Conservation (phyloP, 768 basidiomycete genomes). For the Tricholoma matsutake region DNA sequence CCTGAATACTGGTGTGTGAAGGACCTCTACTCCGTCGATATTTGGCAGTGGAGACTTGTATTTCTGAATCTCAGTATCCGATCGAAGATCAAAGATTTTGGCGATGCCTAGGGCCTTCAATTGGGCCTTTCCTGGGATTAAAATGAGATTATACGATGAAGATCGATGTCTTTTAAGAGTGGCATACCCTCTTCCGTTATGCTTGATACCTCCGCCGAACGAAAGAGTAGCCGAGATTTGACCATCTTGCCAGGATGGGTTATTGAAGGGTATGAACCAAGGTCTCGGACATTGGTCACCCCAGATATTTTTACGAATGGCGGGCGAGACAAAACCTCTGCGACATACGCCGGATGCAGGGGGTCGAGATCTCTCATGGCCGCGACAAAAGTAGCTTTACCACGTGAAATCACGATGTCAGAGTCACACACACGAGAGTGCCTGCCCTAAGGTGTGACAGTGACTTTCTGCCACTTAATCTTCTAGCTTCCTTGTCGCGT, state of each 20-base stretch:
- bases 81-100: constrained; percentile 74
- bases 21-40: constrained; percentile 60
- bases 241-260: constrained; percentile 47
- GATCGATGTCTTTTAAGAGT: not conserved
- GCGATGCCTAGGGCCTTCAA: constrained; percentile 61
- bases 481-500: constrained; percentile 30
- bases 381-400: constrained; percentile 8
- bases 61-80: constrained; percentile 75
- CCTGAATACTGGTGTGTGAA: constrained; percentile 64
- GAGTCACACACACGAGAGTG: constrained; percentile 33
- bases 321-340: constrained; percentile 58
- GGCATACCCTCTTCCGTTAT: constrained; percentile 66
- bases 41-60: constrained; percentile 63
- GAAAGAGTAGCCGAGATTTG: constrained; percentile 55
- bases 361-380: constrained; percentile 54
- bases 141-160: constrained; percentile 2
- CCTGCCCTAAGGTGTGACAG: constrained; percentile 35
- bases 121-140: constrained; percentile 48
- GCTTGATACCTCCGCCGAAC: constrained; percentile 69
- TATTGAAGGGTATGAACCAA: constrained; percentile 58
- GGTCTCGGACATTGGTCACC: constrained; percentile 72
- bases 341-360: constrained; percentile 64
- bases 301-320: constrained; percentile 73
- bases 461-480: constrained; percentile 24
- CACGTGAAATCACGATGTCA: constrained; percentile 6